Conservation (phyloP, 305 asterid species). For the Fraxinus platypoda region DNA sequence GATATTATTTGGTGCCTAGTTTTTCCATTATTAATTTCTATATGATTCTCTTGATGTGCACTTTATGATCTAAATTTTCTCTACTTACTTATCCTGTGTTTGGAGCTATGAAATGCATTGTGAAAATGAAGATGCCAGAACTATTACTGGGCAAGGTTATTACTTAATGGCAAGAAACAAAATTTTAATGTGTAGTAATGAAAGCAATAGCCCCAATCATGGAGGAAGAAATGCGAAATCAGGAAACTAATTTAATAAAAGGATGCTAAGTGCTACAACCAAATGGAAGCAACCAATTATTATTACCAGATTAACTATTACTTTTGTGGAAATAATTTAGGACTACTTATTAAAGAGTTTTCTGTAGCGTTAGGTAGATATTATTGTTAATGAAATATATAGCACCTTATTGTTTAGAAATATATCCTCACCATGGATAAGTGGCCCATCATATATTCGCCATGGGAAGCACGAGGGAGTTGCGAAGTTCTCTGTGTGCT, state of each 20-base stretch:
- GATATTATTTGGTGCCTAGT: background rate
- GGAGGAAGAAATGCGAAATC: background rate
- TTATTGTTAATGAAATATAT: background rate
- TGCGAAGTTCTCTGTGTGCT: background rate
- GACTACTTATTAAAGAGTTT: background rate
- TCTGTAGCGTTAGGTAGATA: background rate
- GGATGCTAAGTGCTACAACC: background rate
- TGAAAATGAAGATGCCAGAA: background rate
- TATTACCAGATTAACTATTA: background rate
- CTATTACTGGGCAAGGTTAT: background rate
- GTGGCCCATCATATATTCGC: background rate
- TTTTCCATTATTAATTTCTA: background rate
- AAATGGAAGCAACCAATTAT: background rate
- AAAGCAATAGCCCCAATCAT: background rate
- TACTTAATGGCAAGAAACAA: background rate
- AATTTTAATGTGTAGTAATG: background rate
- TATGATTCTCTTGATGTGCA: background rate
- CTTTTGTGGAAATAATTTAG: background rate
- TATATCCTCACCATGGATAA: no score
- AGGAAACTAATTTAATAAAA: background rate
- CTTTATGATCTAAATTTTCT: background rate
- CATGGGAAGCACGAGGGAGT: background rate
- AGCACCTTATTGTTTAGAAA: background rate
- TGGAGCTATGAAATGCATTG: background rate
- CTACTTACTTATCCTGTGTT: background rate